phyloP scores from a whole-genome alignment of 2,329 filamentous ascomycete genomes.

The Neopestalotiopsis clavispora region DNA sequence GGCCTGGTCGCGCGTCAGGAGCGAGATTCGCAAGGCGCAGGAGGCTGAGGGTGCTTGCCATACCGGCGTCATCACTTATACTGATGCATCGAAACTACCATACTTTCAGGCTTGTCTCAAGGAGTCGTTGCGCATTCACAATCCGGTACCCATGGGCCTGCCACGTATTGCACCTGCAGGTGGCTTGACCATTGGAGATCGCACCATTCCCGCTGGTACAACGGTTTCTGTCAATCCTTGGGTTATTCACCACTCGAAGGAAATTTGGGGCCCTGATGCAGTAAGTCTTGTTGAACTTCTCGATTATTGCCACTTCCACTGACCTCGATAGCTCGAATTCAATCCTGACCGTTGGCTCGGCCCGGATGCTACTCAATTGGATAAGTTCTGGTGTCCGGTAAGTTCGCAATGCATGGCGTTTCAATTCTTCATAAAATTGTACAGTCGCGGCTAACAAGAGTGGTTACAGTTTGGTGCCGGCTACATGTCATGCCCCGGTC shows the following conservation, averaged over 20 bases:
- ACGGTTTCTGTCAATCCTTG: constrained; percentile 39
- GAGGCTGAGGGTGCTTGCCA: not conserved
- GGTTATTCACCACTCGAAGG: constrained; percentile 36
- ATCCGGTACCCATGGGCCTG: constrained; percentile 32
- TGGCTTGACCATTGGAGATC: constrained; percentile 31
- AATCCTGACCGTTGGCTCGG: constrained; percentile 40
- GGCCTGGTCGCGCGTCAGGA: not conserved
- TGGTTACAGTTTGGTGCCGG: constrained; percentile 37
- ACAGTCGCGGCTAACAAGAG: not conserved
- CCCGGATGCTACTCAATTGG: constrained; percentile 24
- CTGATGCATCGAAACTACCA: constrained; percentile 2
- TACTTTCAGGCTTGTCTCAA: constrained; percentile 17
- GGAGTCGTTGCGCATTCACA: constrained; percentile 21
- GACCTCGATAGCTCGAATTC: constrained; percentile 24
- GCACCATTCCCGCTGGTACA: constrained; percentile 34
- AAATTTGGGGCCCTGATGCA: constrained; percentile 38
- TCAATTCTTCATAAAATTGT: no score
- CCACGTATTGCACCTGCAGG: constrained; percentile 30
- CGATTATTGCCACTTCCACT: not conserved
- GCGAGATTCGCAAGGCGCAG: not conserved
- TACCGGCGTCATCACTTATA: not conserved
- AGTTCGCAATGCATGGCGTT: not conserved
- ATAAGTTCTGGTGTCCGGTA: constrained; percentile 30
- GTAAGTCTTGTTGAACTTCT: not conserved
- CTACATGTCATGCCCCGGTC: constrained; percentile 40